Evolutionary conservation across 768 basidiomycete genomes (phyloP).

Genomic region (Leccinellum rugosiceps): DNA sequence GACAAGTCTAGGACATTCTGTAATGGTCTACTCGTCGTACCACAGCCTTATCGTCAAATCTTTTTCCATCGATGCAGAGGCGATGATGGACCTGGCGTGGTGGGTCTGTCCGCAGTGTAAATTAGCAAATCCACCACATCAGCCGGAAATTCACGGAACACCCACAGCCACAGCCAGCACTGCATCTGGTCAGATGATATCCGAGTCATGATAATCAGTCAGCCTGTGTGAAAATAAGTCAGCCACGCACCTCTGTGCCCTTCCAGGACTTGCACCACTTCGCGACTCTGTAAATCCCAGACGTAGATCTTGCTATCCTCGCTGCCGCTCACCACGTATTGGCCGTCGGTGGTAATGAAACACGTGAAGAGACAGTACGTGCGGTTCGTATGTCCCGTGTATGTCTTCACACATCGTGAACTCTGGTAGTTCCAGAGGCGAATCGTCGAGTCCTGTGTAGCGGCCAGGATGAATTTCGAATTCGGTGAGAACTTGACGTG

Average conservation of each 20-base stretch:
- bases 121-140: not conserved
- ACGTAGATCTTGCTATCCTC: slow-evolving; percentile 87
- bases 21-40: slow-evolving; percentile 43
- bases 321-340: slow-evolving; percentile 81
- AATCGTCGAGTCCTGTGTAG: slow-evolving; percentile 93
- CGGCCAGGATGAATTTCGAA: slow-evolving; percentile 82
- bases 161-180: slow-evolving; percentile 77
- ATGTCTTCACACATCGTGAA: slow-evolving; percentile 90
- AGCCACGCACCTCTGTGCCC: slow-evolving; percentile 69
- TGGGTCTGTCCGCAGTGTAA: slow-evolving; percentile 52
- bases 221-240: not conserved
- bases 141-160: slow-evolving; percentile 3
- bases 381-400: slow-evolving; percentile 81
- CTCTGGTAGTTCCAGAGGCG: slow-evolving; percentile 93
- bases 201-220: slow-evolving; percentile 4
- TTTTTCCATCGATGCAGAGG: slow-evolving; percentile 88
- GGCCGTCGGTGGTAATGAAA: slow-evolving; percentile 55
- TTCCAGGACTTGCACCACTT: slow-evolving; percentile 70
- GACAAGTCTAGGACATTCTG: not conserved
- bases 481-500: slow-evolving; percentile 92
- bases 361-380: slow-evolving; percentile 77
- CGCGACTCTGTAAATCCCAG: slow-evolving; percentile 85
- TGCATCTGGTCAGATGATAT: slow-evolving; percentile 36
- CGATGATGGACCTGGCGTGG: slow-evolving; percentile 70
- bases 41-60: slow-evolving; percentile 83